phyloP scores from a whole-genome alignment of 345 rosid genomes.

The Populus davidiana region DNA sequence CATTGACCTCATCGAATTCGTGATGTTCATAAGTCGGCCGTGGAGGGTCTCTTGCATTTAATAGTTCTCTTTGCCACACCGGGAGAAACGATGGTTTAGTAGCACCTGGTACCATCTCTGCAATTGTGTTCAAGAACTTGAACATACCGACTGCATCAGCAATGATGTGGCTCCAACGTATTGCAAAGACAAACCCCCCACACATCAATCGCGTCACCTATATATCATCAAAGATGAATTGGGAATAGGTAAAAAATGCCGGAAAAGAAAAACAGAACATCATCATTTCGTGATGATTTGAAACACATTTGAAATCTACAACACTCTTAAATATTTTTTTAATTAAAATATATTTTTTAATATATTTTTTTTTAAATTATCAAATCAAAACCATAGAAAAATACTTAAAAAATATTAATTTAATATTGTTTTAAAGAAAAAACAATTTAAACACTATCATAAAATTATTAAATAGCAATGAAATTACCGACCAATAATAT shows the following conservation, averaged over 20 bases:
- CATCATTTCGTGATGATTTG: too few relatives aligned
- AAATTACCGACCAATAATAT: too few relatives aligned
- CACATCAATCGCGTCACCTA: not conserved
- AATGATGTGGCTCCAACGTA: slow-evolving; percentile 14
- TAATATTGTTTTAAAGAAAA: too few relatives aligned
- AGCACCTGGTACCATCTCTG: slow-evolving; percentile 16
- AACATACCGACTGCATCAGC: slow-evolving; percentile 9
- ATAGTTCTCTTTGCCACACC: slow-evolving; percentile 8
- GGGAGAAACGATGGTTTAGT: slow-evolving; percentile 1
- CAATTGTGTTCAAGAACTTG: slow-evolving; percentile 15
- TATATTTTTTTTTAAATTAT: too few relatives aligned
- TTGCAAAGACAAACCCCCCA: not conserved
- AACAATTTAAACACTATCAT: too few relatives aligned
- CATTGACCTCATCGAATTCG: slow-evolving; percentile 1
- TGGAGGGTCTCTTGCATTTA: slow-evolving; percentile 14
- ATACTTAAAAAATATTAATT: too few relatives aligned
- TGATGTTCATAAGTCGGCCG: slow-evolving; percentile 6
- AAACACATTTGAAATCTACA: too few relatives aligned
- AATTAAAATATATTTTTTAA: too few relatives aligned
- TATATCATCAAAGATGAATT: not conserved
- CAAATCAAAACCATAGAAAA: too few relatives aligned
- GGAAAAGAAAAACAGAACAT: not conserved
- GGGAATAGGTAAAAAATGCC: not conserved
- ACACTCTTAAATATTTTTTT: too few relatives aligned
- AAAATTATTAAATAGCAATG: too few relatives aligned